Evolutionary conservation across 2,329 filamentous ascomycete species (phyloP).

Genomic region (Fusarium armeniacum): DNA sequence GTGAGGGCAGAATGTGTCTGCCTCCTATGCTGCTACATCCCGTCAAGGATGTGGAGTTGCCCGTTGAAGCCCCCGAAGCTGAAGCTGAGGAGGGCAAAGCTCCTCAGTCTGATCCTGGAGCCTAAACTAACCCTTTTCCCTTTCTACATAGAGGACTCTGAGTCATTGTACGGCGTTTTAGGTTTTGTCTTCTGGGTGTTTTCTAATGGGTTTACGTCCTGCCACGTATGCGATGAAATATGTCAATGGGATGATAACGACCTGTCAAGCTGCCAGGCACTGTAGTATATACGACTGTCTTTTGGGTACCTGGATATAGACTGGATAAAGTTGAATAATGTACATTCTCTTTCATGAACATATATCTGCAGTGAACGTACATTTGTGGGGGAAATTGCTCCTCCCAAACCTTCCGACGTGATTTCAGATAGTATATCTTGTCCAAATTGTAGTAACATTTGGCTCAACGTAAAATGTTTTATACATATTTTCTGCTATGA

Average conservation of each 20-base stretch:
- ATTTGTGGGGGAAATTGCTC: neutral
- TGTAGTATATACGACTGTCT: slow-evolving; percentile 25
- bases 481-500: slow-evolving; percentile 45
- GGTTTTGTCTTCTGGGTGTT: slow-evolving; percentile 20
- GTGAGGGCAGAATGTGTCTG: slow-evolving; percentile 90
- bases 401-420: too few relatives aligned
- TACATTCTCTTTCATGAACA: slow-evolving; percentile 10
- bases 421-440: neutral
- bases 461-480: slow-evolving; percentile 38
- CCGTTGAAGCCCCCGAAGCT: slow-evolving; percentile 70
- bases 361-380: neutral
- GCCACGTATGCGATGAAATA: slow-evolving; percentile 38
- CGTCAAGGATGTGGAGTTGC: slow-evolving; percentile 80
- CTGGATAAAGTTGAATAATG: slow-evolving; percentile 19
- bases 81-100: slow-evolving; percentile 56
- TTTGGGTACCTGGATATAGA: slow-evolving; percentile 29
- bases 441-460: slow-evolving; percentile 6
- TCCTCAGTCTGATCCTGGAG: slow-evolving; percentile 62
- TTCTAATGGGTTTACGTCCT: slow-evolving; percentile 41
- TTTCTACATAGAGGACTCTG: slow-evolving; percentile 21
- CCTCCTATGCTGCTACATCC: slow-evolving; percentile 92
- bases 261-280: slow-evolving; percentile 28
- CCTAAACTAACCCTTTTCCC: slow-evolving; percentile 36
- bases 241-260: slow-evolving; percentile 45
- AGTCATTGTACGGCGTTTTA: slow-evolving; percentile 35